Conservation (phyloP, 371 early-diverging fungal genomes). For the Rhizopus arrhizus region DNA sequence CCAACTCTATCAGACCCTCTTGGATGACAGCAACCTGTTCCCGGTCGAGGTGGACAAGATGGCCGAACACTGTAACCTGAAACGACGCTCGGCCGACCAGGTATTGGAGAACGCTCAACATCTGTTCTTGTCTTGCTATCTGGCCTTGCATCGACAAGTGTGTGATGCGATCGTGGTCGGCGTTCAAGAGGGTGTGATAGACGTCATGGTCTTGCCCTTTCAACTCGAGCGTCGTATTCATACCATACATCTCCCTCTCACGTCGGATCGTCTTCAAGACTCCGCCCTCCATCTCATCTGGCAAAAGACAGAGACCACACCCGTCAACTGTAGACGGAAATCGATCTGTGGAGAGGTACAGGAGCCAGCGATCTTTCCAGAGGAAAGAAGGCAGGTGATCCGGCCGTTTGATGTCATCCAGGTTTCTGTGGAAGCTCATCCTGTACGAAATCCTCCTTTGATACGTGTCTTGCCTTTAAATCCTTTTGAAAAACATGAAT, state of each 20-base stretch:
- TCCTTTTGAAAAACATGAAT: slow-evolving; percentile 42
- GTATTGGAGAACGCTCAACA: slow-evolving; percentile 76
- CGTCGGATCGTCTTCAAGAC: slow-evolving; percentile 43
- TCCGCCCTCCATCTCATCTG: slow-evolving; percentile 54
- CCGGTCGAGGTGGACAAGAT: slow-evolving; percentile 46
- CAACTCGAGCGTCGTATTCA: slow-evolving; percentile 63
- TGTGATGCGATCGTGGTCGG: slow-evolving; percentile 51
- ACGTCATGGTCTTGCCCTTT: slow-evolving; percentile 62
- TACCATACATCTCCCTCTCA: slow-evolving; percentile 45
- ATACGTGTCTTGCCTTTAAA: slow-evolving; percentile 69
- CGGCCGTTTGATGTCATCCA: slow-evolving; percentile 63
- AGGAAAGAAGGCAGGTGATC: slow-evolving; percentile 56
- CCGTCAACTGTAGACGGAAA: background rate
- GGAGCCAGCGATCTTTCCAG: slow-evolving; percentile 20
- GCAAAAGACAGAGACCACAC: slow-evolving; percentile 35
- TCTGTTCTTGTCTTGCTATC: slow-evolving; percentile 64
- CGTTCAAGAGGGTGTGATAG: slow-evolving; percentile 55
- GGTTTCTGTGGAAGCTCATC: slow-evolving; percentile 67
- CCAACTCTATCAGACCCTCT: slow-evolving; percentile 45
- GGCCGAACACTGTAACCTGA: slow-evolving; percentile 70
- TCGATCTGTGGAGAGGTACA: background rate
- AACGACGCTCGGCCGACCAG: slow-evolving; percentile 61
- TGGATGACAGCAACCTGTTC: slow-evolving; percentile 47
- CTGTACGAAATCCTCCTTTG: slow-evolving; percentile 65
- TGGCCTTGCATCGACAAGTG: slow-evolving; percentile 30